These are phyloP conservation scores for Lactarius deliciosus DNA, from an alignment of 768 basidiomycete species.

Conservation along the genomic window DNA sequence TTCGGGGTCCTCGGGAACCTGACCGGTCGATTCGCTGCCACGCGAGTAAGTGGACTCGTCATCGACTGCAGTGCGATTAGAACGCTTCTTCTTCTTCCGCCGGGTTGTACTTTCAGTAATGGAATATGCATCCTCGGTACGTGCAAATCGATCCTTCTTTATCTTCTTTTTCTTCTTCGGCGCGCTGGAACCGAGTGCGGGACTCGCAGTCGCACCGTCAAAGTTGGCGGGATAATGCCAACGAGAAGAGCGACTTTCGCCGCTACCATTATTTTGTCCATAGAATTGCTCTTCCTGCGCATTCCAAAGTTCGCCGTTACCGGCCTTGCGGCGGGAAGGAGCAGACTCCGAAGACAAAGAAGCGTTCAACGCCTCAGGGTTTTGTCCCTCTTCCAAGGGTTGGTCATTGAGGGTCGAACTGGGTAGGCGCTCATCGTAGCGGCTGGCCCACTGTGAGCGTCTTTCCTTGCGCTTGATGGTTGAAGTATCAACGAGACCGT, in stretches of 20 bases:
- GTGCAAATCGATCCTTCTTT: conserved; percentile 86
- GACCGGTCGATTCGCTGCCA: conserved; percentile 41
- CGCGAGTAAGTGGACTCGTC: conserved; percentile 38
- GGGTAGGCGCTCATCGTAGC: conserved; percentile 80
- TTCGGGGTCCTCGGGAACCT: conserved; percentile 72
- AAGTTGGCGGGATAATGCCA: conserved; percentile 91
- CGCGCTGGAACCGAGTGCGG: conserved; percentile 40
- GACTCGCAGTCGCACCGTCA: conserved; percentile 44
- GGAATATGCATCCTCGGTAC: conserved; percentile 81
- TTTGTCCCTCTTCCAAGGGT: conserved; percentile 79
- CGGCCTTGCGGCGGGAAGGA: conserved; percentile 34
- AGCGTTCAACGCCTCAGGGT: conserved; percentile 35
- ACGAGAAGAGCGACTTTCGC: conserved; percentile 41
- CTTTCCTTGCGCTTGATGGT: conserved; percentile 75
- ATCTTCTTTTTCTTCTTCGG: conserved; percentile 67
- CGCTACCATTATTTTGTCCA: conserved; percentile 42
- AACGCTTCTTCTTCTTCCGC: conserved; percentile 67
- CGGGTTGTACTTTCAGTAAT: conserved; percentile 41
- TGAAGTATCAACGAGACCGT: conserved; percentile 82
- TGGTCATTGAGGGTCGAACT: conserved; percentile 69
- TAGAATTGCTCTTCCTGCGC: conserved; percentile 79
- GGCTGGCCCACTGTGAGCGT: conserved; percentile 83
- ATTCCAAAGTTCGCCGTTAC: conserved; percentile 65
- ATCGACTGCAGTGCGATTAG: conserved; percentile 45
- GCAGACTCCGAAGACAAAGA: conserved; percentile 35